Conservation (phyloP, 2,329 filamentous ascomycete species). For the Claviceps sp. region DNA sequence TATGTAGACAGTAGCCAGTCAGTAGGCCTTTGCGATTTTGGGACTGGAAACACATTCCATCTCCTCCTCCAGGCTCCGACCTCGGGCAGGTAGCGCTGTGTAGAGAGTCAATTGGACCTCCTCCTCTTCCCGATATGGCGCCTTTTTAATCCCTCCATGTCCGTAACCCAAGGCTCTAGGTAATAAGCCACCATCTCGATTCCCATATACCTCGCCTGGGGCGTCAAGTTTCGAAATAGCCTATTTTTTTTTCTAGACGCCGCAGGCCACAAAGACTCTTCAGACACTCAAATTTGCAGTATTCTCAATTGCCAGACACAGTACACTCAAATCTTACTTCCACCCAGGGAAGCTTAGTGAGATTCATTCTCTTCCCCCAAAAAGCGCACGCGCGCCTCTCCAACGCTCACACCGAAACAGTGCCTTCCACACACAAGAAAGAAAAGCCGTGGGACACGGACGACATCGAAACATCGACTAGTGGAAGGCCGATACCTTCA, state of each 20-base stretch:
- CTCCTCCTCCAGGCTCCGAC: too few species aligned
- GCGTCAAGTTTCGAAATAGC: not conserved
- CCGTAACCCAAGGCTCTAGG: conserved; percentile 27
- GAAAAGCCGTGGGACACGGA: conserved; percentile 95
- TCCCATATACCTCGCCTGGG: not conserved
- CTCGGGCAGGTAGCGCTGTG: not conserved
- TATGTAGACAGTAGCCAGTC: too few species aligned
- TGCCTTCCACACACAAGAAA: conserved; percentile 71
- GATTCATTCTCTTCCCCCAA: not conserved
- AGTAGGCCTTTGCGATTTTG: too few species aligned
- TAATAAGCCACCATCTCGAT: conserved; percentile 40
- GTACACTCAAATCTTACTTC: not conserved
- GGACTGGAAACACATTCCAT: too few species aligned
- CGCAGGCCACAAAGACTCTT: not conserved
- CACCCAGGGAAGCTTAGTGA: not conserved
- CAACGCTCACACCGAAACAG: conserved; percentile 18
- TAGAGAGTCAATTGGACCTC: not conserved
- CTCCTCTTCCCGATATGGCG: not conserved
- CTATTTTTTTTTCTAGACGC: not conserved
- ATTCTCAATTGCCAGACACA: not conserved
- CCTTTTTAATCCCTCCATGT: not conserved
- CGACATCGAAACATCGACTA: conserved; percentile 95
- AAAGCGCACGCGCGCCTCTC: not conserved
- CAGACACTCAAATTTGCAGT: not conserved
- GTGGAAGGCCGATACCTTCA: conserved; percentile 86